These are phyloP conservation scores for Cyberlindnera mrakii DNA, from an alignment of 805 yeast genomes.

Conservation along the genomic window DNA sequence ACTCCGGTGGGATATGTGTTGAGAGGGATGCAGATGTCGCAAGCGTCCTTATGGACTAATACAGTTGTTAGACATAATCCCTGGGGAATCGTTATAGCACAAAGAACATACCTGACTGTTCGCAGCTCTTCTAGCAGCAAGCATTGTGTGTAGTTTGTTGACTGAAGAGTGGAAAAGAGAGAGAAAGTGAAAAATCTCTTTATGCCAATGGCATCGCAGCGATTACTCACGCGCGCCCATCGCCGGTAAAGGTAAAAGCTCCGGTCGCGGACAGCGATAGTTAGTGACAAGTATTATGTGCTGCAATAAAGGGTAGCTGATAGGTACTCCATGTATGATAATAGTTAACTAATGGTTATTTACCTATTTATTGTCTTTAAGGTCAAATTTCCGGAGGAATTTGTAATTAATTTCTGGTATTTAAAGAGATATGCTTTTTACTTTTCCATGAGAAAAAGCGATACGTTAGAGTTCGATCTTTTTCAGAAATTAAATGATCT, in stretches of 20 bases:
- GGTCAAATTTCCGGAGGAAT: no score
- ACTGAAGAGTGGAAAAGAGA: neutral
- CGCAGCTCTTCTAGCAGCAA: slow-evolving; percentile 2
- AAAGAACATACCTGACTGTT: neutral
- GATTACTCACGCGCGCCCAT: slow-evolving; percentile 2
- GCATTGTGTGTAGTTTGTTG: neutral
- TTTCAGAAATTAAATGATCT: no score
- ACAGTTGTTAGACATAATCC: neutral
- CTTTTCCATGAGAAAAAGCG: no score
- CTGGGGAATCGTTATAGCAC: no score
- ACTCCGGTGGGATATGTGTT: slow-evolving; percentile 45
- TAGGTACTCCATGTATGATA: no score
- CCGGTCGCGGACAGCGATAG: neutral
- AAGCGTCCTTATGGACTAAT: slow-evolving; percentile 1
- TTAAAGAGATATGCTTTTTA: no score
- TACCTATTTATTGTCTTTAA: no score
- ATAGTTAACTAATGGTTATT: no score
- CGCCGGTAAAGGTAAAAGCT: neutral
- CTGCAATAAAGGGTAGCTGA: no score
- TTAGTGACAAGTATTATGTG: neutral
- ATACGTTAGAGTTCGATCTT: no score
- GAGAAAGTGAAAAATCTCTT: neutral
- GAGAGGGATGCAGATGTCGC: slow-evolving; percentile 5
- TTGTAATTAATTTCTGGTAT: no score
- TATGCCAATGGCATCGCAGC: slow-evolving; percentile 1